These are phyloP conservation scores for Microdochium trichocladiopsis DNA, from an alignment of 2,329 filamentous ascomycete genomes.

Conservation along the genomic window DNA sequence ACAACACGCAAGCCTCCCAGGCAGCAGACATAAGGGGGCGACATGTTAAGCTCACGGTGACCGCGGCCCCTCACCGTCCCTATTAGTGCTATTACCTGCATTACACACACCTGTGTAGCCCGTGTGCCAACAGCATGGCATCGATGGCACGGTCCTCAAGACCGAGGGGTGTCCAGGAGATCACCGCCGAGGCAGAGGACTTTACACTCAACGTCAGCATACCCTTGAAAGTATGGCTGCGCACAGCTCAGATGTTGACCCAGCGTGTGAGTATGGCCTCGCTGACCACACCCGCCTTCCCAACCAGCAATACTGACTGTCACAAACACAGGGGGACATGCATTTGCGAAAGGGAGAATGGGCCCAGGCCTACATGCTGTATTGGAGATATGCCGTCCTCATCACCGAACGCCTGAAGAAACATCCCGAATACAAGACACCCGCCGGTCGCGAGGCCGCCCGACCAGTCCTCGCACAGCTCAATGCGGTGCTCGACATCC, in stretches of 20 bases:
- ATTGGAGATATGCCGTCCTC: constrained; percentile 86
- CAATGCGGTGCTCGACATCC: constrained; percentile 53
- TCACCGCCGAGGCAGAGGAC: constrained; percentile 66
- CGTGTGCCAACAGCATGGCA: background rate
- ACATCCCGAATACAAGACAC: constrained; percentile 69
- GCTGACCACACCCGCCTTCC: background rate
- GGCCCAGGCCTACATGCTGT: constrained; percentile 80
- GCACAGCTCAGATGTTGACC: constrained; percentile 70
- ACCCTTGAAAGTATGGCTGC: constrained; percentile 72
- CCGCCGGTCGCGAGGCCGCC: constrained; percentile 58
- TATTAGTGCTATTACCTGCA: no score
- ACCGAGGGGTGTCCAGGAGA: constrained; percentile 70
- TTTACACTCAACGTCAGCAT: constrained; percentile 78
- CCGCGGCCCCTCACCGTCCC: background rate
- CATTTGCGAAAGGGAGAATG: constrained; percentile 83
- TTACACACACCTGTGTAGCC: background rate
- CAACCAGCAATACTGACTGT: background rate
- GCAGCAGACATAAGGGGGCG: constrained; percentile 4
- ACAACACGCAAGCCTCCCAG: background rate
- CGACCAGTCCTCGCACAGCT: constrained; percentile 41
- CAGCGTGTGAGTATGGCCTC: constrained; percentile 57
- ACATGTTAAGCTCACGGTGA: constrained; percentile 16
- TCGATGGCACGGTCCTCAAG: constrained; percentile 26
- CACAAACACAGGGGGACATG: constrained; percentile 63
- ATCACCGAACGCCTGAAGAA: constrained; percentile 66